Percentiles rank a stretch among this genome's conserved stretches.
Evolutionary conservation across 805 yeast genomes (phyloP).

Genomic region (Yarrowia sp.): DNA sequence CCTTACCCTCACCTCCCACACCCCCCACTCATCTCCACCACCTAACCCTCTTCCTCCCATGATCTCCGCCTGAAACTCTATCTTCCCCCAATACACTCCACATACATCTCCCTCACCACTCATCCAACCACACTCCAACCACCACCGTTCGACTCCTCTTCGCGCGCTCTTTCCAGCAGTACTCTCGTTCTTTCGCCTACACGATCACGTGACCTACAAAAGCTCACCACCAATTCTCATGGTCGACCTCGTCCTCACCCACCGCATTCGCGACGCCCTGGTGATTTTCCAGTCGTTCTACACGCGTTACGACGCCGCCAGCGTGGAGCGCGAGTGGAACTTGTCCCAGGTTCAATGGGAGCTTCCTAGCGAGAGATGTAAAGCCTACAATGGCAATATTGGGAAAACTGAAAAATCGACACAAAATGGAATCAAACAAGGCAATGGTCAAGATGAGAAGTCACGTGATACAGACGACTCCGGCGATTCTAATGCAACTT

Average conservation of each 20-base stretch:
- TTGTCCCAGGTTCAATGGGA: slow-evolving; percentile 14
- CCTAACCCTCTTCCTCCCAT: no score
- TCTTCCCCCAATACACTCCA: no score
- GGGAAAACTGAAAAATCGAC: not conserved
- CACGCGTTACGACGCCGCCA: not conserved
- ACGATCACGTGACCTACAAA: not conserved
- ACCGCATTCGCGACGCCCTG: slow-evolving; percentile 22
- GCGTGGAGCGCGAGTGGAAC: not conserved
- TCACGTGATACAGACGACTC: not conserved
- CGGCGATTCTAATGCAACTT: not conserved
- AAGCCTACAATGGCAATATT: not conserved
- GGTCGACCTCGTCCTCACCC: slow-evolving; percentile 23
- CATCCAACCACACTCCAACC: no score
- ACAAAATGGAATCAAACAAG: not conserved
- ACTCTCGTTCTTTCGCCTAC: no score
- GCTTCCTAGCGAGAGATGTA: not conserved
- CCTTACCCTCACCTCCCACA: no score
- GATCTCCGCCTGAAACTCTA: no score
- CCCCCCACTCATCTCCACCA: no score
- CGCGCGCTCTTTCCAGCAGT: not conserved
- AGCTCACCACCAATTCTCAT: not conserved
- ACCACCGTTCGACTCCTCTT: no score
- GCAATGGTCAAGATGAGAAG: not conserved
- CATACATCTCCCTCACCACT: no score
- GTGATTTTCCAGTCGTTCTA: slow-evolving; percentile 20